Evolutionary conservation across 805 yeast species (phyloP), one percentile per base, ranked within the genome.

Genomic region (Hyphopichia homilentoma): DNA sequence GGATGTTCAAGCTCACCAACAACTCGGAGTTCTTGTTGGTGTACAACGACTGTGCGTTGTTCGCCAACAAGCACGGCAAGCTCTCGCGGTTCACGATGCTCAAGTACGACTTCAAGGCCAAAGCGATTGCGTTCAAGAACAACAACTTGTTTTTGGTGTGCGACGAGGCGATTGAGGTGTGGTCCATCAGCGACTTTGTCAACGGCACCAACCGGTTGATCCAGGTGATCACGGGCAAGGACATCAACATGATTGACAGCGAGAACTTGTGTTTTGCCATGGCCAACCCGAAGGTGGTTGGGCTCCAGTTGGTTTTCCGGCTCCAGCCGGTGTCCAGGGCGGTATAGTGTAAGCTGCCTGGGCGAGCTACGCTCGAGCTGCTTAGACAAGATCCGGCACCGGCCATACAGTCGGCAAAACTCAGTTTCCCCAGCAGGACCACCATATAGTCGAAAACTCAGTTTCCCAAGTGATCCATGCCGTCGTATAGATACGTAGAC

Each of bases 191-290:
- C 27, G 71, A 65, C 38, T 55, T 58, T 32, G 67, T 68, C 13
- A 57, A 56, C 13, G 68, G 70, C 4, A 39, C 71, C 7, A 66
- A 60, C 34, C 71, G 70, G 21, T 71, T 81, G 8, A 64, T 73
- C 15, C 95, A 86, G 51, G 81, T 84, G 4, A 68, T 86, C 25
- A 72, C 79, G 3, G 90, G 90, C 15, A 81, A 79, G 49, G 84
- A 77, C 43, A 73, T 85, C 20, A 45, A 41, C 12, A 39, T 59
- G 47, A 38, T 63, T 7, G 34, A 35, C 23, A 47, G 45, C 30
- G 46, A 45, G 4, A 33, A 41, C 12, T 41, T 58, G 6, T 39
- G 53, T 6, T 52, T 63, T 30, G 31, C 52, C 49, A 67, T 83
- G 65, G 81, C 85, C 13, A 87, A 85, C 47, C 94, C 94, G 0